Base-by-base conservation (phyloP, 768 basidiomycete species). In the Candolleomyces aberdarensis region DNA sequence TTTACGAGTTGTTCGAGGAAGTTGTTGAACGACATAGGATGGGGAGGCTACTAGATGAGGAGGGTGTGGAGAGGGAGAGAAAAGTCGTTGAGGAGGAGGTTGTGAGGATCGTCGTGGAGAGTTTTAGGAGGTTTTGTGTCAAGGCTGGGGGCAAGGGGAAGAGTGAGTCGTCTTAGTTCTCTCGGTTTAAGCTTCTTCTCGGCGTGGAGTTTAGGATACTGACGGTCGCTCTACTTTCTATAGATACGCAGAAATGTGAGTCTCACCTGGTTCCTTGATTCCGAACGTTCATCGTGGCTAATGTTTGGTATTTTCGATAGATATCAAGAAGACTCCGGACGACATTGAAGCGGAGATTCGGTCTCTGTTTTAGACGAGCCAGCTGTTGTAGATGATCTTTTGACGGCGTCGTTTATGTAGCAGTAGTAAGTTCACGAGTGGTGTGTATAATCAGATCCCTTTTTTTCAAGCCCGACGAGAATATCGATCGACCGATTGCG, bases 1-100 rank as follows among this genome's bases (percentile, higher is more conserved):
- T 94, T 73, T 94, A 88, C 65, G 90, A 92, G 64, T 69, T 89
- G 43, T 73, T 94, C 63, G 92, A 94, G 31, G 92, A 93, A 67
- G 82, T 91, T 20, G 77, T 85, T 53, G 92, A 94, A 69, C 74
- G 92, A 49, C 92, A 94, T 72, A 79, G 81, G 62, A 70, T 89
- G 47, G 86, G 85, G 49, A 80, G 76, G 63, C 85, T 92, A 11
- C 72, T 93, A 64, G 87, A 87, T 60, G 14, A 26, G n/a, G 91
- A 91, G 51, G 91, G 92, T 9, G n/a, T 40, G 64, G 75, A 74
- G 17, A 83, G 84, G 2, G 84, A 79, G 41, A 79, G 85, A 63
- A 81, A 75, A 64, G 79, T 78, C 53, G 72, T 94, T 20, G 82
- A 78, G 47, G 90, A 92, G 26, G 92, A 94, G 69, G 86, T 87